Percentiles rank a stretch among this genome's conserved stretches.
These are phyloP conservation scores for Rheum nobile DNA, from an alignment of 148 eudicot genomes.

Conservation along the genomic window DNA sequence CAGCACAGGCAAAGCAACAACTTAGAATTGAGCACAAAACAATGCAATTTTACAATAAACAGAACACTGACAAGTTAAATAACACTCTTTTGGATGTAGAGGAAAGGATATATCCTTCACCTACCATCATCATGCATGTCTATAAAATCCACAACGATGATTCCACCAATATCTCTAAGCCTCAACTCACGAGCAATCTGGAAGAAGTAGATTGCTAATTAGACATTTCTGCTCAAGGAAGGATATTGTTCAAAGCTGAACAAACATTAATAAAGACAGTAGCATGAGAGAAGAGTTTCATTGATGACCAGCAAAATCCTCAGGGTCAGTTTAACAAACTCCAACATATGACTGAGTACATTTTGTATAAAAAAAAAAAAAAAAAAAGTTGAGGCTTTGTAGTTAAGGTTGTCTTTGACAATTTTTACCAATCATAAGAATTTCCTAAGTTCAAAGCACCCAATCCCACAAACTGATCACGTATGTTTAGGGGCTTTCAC, in stretches of 20 bases:
- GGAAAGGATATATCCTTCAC: slow-evolving; percentile 12
- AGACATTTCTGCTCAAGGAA: background rate
- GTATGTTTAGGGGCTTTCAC: too few relatives aligned
- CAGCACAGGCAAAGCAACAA: background rate
- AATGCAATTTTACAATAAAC: background rate
- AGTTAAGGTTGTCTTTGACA: background rate
- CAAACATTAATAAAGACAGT: background rate
- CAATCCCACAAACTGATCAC: background rate
- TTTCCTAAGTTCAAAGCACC: background rate
- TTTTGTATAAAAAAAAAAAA: too few relatives aligned
- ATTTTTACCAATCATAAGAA: background rate
- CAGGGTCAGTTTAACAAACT: background rate
- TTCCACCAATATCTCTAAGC: slow-evolving; percentile 95
- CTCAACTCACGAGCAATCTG: slow-evolving; percentile 94
- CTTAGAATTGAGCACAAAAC: background rate
- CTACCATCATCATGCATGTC: slow-evolving; percentile 88
- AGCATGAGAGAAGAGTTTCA: background rate
- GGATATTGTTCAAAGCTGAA: background rate
- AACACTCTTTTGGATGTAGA: background rate
- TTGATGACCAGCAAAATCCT: background rate
- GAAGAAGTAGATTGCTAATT: slow-evolving; percentile 10
- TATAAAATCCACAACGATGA: slow-evolving; percentile 90
- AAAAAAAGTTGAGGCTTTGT: background rate
- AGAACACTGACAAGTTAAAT: background rate
- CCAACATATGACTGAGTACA: background rate